Conservation (phyloP, 2,329 filamentous ascomycete genomes). For the Cladosporium sp. region DNA sequence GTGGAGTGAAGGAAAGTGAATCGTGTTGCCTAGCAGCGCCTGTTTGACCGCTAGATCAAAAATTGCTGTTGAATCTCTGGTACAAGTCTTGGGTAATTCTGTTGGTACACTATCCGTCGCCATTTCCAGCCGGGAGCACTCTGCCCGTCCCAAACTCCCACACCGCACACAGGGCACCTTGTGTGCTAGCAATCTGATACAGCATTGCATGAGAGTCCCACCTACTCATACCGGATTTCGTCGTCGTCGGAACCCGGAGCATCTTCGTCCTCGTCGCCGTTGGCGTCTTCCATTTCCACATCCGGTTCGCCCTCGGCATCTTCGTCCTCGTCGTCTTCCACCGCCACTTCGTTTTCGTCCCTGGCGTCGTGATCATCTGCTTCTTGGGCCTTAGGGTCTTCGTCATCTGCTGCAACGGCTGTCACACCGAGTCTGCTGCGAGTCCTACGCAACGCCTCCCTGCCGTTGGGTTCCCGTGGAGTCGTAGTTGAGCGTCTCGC, state of each 20-base stretch:
- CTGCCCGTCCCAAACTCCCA: slow-evolving; percentile 8
- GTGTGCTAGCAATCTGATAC: slow-evolving; percentile 1
- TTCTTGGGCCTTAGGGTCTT: slow-evolving; percentile 29
- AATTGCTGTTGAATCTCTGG: slow-evolving; percentile 10
- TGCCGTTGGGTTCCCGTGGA: slow-evolving; percentile 4
- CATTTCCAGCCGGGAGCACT: slow-evolving; percentile 18
- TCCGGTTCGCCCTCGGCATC: slow-evolving; percentile 22
- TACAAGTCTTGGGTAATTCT: slow-evolving; percentile 7
- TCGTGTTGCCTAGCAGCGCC: slow-evolving; percentile 15
- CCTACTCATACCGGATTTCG: slow-evolving; percentile 32
- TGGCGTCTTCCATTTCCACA: slow-evolving; percentile 20
- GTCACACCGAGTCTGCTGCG: slow-evolving; percentile 47
- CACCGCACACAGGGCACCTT: slow-evolving; percentile 11
- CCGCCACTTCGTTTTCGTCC: slow-evolving; percentile 31
- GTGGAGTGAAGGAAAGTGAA: slow-evolving; percentile 3
- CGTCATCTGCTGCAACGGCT: slow-evolving; percentile 30
- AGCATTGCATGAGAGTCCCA: slow-evolving; percentile 5
- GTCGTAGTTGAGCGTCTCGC: slow-evolving; percentile 12
- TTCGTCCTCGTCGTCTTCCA: slow-evolving; percentile 26
- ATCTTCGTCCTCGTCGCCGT: slow-evolving; percentile 25
- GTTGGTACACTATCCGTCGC: slow-evolving; percentile 18
- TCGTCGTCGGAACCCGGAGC: slow-evolving; percentile 30
- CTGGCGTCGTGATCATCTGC: slow-evolving; percentile 34
- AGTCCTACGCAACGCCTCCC: slow-evolving; percentile 35
- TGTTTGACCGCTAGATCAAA: slow-evolving; percentile 14